phyloP scores from a whole-genome alignment of 2,329 filamentous ascomycete genomes.

The Fusarium clavum region DNA sequence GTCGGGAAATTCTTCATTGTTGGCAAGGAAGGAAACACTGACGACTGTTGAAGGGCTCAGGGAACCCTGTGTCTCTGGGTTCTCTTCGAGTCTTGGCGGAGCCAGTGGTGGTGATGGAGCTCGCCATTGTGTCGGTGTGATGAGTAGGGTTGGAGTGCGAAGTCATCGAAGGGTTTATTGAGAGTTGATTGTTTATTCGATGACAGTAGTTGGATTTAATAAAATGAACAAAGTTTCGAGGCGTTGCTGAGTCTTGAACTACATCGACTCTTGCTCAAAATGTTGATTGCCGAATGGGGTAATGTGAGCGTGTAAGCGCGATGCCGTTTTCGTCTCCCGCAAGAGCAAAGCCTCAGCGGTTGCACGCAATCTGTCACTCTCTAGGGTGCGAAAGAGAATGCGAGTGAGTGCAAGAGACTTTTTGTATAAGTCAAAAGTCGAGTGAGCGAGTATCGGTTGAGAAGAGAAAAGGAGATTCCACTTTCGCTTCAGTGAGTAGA shows the following conservation, averaged over 20 bases:
- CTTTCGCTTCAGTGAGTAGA: slow-evolving; percentile 31
- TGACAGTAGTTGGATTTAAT: background rate
- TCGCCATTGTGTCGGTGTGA: slow-evolving; percentile 47
- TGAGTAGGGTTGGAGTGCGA: slow-evolving; percentile 23
- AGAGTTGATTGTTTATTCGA: background rate
- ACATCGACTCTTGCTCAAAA: slow-evolving; percentile 30
- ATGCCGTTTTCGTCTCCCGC: slow-evolving; percentile 39
- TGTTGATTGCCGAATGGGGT: slow-evolving; percentile 36
- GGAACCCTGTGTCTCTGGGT: slow-evolving; percentile 62
- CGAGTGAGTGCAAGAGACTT: background rate
- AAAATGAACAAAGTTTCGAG: slow-evolving; percentile 6
- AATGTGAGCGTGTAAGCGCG: slow-evolving; percentile 45
- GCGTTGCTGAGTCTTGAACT: slow-evolving; percentile 29
- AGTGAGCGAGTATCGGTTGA: background rate
- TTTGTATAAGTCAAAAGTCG: slow-evolving; percentile 17
- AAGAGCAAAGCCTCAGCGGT: slow-evolving; percentile 35
- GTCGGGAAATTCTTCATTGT: background rate
- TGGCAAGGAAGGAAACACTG: slow-evolving; percentile 39
- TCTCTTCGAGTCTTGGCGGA: slow-evolving; percentile 42
- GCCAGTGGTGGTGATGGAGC: slow-evolving; percentile 43
- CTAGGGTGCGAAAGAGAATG: background rate
- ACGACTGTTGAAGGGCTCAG: slow-evolving; percentile 63
- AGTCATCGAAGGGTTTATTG: slow-evolving; percentile 14
- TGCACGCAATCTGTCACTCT: slow-evolving; percentile 18
- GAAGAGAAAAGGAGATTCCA: slow-evolving; percentile 29